Evolutionary conservation across 352 stramenopile species (phyloP).

Genomic region (Phytopythium mirpurense): DNA sequence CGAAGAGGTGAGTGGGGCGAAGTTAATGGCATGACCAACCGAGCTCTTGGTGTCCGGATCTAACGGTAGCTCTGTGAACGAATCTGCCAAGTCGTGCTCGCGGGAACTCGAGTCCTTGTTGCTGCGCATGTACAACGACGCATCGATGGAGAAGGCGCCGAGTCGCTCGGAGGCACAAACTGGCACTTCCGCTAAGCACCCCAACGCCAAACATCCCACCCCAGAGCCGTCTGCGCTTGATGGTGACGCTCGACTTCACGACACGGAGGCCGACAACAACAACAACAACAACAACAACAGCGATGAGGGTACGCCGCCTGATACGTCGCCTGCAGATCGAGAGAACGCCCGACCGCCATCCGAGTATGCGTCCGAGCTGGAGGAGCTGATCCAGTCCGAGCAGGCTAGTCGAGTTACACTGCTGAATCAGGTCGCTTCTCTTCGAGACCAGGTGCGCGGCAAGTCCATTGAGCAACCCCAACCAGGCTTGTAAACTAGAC

Average conservation of each 20-base stretch:
- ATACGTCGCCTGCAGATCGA: too few relatives aligned
- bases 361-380: constrained; percentile 41
- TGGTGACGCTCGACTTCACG: constrained; percentile 7
- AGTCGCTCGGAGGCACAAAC: constrained; percentile 10
- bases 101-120: constrained; percentile 66
- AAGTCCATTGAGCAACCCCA: too few relatives aligned
- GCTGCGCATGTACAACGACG: constrained; percentile 62
- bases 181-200: neutral
- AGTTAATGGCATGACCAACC: neutral
- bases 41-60: too few relatives aligned
- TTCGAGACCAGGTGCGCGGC: constrained; percentile 42
- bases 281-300: neutral
- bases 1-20: constrained; percentile 32
- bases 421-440: constrained; percentile 46
- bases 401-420: constrained; percentile 43
- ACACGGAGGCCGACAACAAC: constrained; percentile 5
- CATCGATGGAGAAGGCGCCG: constrained; percentile 18
- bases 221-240: constrained; percentile 7
- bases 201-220: neutral
- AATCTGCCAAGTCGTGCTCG: constrained; percentile 9
- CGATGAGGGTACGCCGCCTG: too few relatives aligned
- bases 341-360: too few relatives aligned
- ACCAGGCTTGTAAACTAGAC: too few relatives aligned
- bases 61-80: neutral
- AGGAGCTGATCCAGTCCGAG: constrained; percentile 44